These are phyloP conservation scores for Dothiorella sarmentorum DNA, from an alignment of 2,329 filamentous ascomycete genomes.

Conservation along the genomic window DNA sequence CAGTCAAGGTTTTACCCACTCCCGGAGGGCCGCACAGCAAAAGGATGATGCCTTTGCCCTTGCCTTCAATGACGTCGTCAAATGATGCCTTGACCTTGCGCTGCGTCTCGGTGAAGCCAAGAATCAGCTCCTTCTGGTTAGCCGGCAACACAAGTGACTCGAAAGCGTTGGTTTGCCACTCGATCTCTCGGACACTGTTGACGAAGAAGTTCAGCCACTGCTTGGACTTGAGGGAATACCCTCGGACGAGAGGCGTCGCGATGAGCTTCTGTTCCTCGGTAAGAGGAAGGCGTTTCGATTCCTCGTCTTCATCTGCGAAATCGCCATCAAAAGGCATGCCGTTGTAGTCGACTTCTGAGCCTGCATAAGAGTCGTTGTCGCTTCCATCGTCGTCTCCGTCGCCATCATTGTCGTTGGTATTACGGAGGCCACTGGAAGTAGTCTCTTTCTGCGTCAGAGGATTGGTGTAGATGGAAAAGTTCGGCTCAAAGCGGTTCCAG, in stretches of 20 bases:
- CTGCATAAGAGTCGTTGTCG: constrained; percentile 37
- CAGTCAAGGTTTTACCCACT: constrained; percentile 48
- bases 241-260: constrained; percentile 28
- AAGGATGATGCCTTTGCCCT: constrained; percentile 51
- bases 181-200: constrained; percentile 39
- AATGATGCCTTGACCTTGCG: constrained; percentile 40
- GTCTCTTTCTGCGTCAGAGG: constrained; percentile 34
- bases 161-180: constrained; percentile 46
- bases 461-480: constrained; percentile 37
- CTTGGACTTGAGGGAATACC: constrained; percentile 30
- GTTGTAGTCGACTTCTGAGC: constrained; percentile 26
- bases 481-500: constrained; percentile 50
- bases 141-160: constrained; percentile 47
- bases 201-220: constrained; percentile 31
- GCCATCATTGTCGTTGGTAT: not conserved
- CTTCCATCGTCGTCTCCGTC: constrained; percentile 16
- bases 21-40: constrained; percentile 49
- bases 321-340: constrained; percentile 29
- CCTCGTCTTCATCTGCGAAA: constrained; percentile 27
- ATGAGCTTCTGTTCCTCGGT: constrained; percentile 30
- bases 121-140: constrained; percentile 47
- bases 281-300: constrained; percentile 24
- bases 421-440: not conserved
- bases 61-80: constrained; percentile 52
- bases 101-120: constrained; percentile 46